Conservation (phyloP, 139 green algal genomes). For the Zygnema circumcarinatum region DNA sequence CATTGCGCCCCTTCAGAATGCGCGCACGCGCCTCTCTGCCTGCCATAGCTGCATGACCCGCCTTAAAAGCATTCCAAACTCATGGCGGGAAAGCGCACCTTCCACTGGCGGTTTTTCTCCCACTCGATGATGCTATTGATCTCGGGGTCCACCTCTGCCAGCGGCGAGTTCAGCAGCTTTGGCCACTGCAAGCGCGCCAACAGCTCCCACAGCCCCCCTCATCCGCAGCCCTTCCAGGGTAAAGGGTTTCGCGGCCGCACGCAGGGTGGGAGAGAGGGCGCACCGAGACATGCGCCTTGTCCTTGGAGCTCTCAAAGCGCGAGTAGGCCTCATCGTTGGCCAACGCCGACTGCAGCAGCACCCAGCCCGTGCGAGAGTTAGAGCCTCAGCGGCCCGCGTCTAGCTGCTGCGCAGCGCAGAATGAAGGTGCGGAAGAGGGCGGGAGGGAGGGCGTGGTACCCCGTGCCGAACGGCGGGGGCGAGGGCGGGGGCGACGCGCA, state of each 20-base stretch:
- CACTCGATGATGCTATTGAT: constrained; percentile 94
- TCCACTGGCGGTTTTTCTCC: constrained; percentile 96
- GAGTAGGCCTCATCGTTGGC: constrained; percentile 40
- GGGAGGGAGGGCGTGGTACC: no score
- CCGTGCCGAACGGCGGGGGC: no score
- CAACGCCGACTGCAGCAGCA: neutral
- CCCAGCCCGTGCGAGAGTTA: no score
- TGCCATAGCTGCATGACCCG: no score
- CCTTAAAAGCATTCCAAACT: no score
- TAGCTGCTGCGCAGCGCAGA: no score
- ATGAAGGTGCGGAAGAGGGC: no score
- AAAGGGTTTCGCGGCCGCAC: no score
- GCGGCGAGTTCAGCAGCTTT: constrained; percentile 83
- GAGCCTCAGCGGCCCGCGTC: no score
- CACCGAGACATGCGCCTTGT: constrained; percentile 26
- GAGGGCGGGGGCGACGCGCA: no score
- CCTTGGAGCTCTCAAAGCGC: constrained; percentile 42
- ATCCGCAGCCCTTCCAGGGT: no score
- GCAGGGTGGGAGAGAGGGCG: neutral
- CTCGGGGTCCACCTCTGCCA: constrained; percentile 92
- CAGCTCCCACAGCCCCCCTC: neutral
- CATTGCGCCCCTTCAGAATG: neutral
- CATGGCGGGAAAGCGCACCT: constrained; percentile 67
- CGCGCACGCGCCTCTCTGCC: no score
- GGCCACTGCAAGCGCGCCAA: constrained; percentile 80